These are phyloP conservation scores for Tubosaeta sp. DNA, from an alignment of 768 basidiomycete species.

Conservation along the genomic window DNA sequence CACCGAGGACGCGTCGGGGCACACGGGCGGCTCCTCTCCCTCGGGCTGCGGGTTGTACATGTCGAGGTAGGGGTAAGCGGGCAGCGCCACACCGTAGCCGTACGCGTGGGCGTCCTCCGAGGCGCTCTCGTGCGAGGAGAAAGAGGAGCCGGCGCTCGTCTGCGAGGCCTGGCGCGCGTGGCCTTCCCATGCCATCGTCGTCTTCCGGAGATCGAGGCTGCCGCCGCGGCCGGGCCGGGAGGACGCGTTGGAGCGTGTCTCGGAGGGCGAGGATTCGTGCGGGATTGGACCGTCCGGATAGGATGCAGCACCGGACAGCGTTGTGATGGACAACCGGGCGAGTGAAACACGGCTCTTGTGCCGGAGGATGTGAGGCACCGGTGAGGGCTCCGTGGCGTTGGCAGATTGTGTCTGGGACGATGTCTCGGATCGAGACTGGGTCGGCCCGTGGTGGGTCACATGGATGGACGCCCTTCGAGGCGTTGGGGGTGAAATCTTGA, in stretches of 20 bases:
- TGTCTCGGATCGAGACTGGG: constrained; percentile 2
- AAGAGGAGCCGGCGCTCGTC: constrained; percentile 1
- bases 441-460: constrained; percentile 3
- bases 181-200: constrained; percentile 8
- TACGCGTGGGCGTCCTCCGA: constrained; percentile 8
- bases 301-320: not conserved
- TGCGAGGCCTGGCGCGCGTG: constrained; percentile 6
- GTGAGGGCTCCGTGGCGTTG: constrained; percentile 3
- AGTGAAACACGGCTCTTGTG: constrained; percentile 17
- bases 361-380: constrained; percentile 20
- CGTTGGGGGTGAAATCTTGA: constrained; percentile 15
- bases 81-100: constrained; percentile 25
- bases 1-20: constrained; percentile 13
- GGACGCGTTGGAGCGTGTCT: constrained; percentile 15
- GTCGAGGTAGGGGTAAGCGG: constrained; percentile 31
- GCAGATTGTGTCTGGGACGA: constrained; percentile 12
- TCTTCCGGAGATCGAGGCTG: constrained; percentile 7
- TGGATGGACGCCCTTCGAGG: constrained; percentile 13
- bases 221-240: not conserved
- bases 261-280: constrained; percentile 11
- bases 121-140: not conserved
- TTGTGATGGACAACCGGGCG: constrained; percentile 4
- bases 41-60: constrained; percentile 17
- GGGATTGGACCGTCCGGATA: not conserved
- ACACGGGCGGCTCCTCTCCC: not conserved